These are phyloP conservation scores for Blastobotrys elegans DNA, from an alignment of 1,139 yeast genomes.

Conservation along the genomic window DNA sequence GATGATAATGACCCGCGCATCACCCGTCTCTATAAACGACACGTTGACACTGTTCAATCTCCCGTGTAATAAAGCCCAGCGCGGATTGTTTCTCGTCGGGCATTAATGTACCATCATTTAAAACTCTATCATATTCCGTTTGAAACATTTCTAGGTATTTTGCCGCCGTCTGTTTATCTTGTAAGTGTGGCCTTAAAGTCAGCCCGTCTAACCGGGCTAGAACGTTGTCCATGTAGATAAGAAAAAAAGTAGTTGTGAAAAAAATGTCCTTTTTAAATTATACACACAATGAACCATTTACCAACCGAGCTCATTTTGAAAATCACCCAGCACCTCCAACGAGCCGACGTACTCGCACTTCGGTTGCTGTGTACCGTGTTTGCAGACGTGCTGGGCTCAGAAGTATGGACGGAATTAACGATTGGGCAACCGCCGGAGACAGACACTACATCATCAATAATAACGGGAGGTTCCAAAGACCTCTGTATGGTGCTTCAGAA, in stretches of 20 bases:
- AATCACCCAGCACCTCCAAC: too few relatives aligned
- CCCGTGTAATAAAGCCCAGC: background rate
- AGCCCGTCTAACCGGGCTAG: background rate
- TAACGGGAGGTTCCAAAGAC: too few relatives aligned
- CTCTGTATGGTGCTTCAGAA: too few relatives aligned
- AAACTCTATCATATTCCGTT: background rate
- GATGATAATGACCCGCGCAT: constrained; percentile 2
- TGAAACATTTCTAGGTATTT: constrained; percentile 4
- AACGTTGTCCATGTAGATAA: background rate
- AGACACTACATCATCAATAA: too few relatives aligned
- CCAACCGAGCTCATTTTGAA: too few relatives aligned
- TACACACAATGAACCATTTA: too few relatives aligned
- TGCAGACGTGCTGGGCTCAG: too few relatives aligned
- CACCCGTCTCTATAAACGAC: background rate
- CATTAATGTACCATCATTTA: background rate
- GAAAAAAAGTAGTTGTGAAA: background rate
- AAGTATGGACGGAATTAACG: too few relatives aligned
- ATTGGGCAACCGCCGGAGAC: too few relatives aligned
- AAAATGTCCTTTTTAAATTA: background rate
- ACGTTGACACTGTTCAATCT: background rate
- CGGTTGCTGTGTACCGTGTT: too few relatives aligned
- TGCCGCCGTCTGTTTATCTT: background rate
- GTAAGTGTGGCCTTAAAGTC: background rate
- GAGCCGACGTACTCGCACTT: too few relatives aligned
- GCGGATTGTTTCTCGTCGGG: constrained; percentile 1